Evolutionary conservation across 179 eudicot genomes (phyloP).

Genomic region (Corrigiola litoralis): DNA sequence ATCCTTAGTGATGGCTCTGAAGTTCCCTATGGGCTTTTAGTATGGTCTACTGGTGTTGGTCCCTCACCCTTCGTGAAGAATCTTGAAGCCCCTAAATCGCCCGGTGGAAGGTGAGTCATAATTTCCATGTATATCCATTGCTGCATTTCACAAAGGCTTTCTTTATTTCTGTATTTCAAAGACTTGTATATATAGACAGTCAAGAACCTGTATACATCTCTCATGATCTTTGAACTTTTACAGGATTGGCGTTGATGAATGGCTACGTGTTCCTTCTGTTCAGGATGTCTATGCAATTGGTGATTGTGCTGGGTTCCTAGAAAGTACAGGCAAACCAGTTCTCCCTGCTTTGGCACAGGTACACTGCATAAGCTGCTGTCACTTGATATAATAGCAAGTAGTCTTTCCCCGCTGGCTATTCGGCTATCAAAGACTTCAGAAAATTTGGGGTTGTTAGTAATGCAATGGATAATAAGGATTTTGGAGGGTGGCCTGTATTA

Average conservation of each 20-base stretch:
- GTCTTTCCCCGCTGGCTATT: neutral
- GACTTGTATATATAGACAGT: no score
- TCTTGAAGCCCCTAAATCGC: conserved; percentile 64
- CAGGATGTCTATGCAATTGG: conserved; percentile 86
- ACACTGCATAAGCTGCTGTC: neutral
- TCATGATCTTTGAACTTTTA: neutral
- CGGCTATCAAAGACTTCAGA: neutral
- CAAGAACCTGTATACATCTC: no score
- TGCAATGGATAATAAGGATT: neutral
- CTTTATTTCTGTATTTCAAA: no score
- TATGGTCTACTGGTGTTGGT: conserved; percentile 99
- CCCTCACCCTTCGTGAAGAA: conserved; percentile 70
- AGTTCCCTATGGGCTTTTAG: conserved; percentile 92
- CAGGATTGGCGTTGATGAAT: conserved; percentile 92
- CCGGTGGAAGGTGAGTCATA: conserved; percentile 81
- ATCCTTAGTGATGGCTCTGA: conserved; percentile 77
- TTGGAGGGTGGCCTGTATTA: neutral
- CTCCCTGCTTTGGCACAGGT: conserved; percentile 99
- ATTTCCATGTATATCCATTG: neutral
- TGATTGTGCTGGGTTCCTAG: conserved; percentile 92
- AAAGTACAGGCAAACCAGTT: conserved; percentile 75
- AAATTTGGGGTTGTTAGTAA: neutral
- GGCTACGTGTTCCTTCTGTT: conserved; percentile 82
- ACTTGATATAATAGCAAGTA: neutral
- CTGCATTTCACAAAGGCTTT: neutral